Conservation (phyloP, 306 rosid genomes). For the Medicago arabica region DNA sequence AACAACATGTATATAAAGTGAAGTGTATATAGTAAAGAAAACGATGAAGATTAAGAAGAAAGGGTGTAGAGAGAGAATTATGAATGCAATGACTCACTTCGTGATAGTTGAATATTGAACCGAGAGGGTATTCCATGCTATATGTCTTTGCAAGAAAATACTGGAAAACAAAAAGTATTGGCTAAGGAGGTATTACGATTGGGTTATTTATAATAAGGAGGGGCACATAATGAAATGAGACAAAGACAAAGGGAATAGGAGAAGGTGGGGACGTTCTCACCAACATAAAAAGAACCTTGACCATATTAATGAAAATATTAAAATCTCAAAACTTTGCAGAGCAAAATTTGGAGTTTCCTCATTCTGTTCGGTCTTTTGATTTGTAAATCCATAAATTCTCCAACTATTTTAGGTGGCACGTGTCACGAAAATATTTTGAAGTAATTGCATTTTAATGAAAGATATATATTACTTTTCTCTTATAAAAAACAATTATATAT, state of each 20-base stretch:
- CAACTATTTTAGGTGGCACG: slow-evolving; percentile 42
- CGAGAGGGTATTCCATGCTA: slow-evolving; percentile 62
- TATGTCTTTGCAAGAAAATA: slow-evolving; percentile 16
- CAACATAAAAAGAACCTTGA: slow-evolving; percentile 44
- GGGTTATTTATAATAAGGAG: slow-evolving; percentile 54
- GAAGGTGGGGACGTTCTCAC: slow-evolving; percentile 35
- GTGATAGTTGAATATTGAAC: slow-evolving; percentile 51
- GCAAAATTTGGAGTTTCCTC: slow-evolving; percentile 34
- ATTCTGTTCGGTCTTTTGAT: slow-evolving; percentile 31
- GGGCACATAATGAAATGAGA: slow-evolving; percentile 34
- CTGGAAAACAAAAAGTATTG: neutral
- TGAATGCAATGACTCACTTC: slow-evolving; percentile 62
- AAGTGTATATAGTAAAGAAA: neutral
- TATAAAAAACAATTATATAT: too few relatives aligned
- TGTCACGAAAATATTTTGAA: slow-evolving; percentile 31
- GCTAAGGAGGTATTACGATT: slow-evolving; percentile 37
- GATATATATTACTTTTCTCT: too few relatives aligned
- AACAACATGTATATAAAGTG: neutral
- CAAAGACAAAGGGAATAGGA: slow-evolving; percentile 45
- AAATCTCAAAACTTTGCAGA: slow-evolving; percentile 39
- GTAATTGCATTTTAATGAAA: neutral
- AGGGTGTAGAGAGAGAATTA: neutral
- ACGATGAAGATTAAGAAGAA: neutral
- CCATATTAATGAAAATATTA: slow-evolving; percentile 46
- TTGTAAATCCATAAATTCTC: slow-evolving; percentile 33